Conservation (phyloP, 2,329 filamentous ascomycete species). For the Aspergillus sp. region DNA sequence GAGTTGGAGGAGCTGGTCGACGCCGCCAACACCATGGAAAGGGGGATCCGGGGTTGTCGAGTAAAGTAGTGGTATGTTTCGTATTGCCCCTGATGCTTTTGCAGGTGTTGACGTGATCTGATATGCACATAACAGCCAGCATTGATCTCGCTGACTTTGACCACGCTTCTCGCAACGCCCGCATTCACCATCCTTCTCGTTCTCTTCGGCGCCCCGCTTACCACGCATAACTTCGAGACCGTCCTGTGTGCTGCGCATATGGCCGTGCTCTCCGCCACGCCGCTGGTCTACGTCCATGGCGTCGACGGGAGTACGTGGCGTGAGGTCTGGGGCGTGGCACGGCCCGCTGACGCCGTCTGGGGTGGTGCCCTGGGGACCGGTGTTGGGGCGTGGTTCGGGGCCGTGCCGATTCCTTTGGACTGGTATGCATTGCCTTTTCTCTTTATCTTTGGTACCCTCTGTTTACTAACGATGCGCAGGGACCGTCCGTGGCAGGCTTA, state of each 20-base stretch:
- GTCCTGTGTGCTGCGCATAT: slow-evolving; percentile 73
- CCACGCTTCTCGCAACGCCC: slow-evolving; percentile 46
- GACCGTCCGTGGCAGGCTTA: slow-evolving; percentile 99
- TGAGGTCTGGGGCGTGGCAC: slow-evolving; percentile 57
- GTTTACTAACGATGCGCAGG: slow-evolving; percentile 28
- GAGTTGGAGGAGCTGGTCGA: slow-evolving; percentile 12
- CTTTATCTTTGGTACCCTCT: not conserved
- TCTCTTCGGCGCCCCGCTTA: slow-evolving; percentile 84
- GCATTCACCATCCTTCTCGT: slow-evolving; percentile 57
- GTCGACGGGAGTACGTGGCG: slow-evolving; percentile 64
- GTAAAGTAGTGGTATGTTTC: slow-evolving; percentile 20
- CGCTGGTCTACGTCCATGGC: slow-evolving; percentile 78
- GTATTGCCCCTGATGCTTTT: too few relatives aligned
- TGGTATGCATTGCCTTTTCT: slow-evolving; percentile 48
- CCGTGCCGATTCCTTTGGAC: slow-evolving; percentile 89
- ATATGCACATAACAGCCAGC: slow-evolving; percentile 48
- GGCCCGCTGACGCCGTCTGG: slow-evolving; percentile 76
- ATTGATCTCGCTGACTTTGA: slow-evolving; percentile 57
- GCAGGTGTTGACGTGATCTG: not conserved
- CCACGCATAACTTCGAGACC: slow-evolving; percentile 71
- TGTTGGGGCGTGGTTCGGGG: slow-evolving; percentile 83
- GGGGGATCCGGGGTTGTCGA: slow-evolving; percentile 6
- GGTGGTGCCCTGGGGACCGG: slow-evolving; percentile 70
- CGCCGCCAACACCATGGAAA: slow-evolving; percentile 12
- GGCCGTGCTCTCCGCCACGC: slow-evolving; percentile 66